These are phyloP conservation scores for Calonectria pauciramosa DNA, from an alignment of 2,329 filamentous ascomycete species.

Conservation along the genomic window DNA sequence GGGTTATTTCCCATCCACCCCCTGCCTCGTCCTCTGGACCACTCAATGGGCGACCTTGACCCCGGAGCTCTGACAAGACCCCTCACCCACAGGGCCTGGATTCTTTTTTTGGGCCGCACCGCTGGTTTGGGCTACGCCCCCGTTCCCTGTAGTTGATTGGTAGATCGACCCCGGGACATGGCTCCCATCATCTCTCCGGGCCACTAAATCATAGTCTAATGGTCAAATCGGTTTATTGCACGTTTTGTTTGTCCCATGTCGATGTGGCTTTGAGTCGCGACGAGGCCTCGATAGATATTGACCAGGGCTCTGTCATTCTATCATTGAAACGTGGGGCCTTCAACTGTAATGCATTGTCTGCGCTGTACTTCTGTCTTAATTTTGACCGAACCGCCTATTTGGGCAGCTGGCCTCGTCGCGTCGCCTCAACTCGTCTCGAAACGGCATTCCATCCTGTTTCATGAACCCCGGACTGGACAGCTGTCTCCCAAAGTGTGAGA, in stretches of 20 bases:
- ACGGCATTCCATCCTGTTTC: conserved; percentile 20
- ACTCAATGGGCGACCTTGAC: conserved; percentile 20
- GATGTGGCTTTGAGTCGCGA: conserved; percentile 31
- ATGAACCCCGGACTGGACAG: conserved; percentile 5
- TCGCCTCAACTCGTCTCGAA: conserved; percentile 7
- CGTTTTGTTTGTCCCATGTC: conserved; percentile 39
- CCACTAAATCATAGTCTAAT: conserved; percentile 19
- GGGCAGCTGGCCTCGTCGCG: not conserved
- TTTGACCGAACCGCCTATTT: conserved; percentile 8
- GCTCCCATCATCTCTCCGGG: conserved; percentile 40
- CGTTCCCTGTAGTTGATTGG: conserved; percentile 43
- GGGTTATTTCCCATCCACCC: conserved; percentile 28
- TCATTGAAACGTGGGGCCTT: conserved; percentile 42
- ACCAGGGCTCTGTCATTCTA: conserved; percentile 22
- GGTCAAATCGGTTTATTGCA: conserved; percentile 46
- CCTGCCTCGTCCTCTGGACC: conserved; percentile 13
- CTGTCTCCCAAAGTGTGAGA: conserved; percentile 16
- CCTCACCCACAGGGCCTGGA: conserved; percentile 19
- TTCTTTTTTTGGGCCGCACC: conserved; percentile 41
- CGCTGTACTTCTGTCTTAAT: conserved; percentile 8
- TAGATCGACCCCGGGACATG: conserved; percentile 41
- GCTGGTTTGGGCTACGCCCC: conserved; percentile 40
- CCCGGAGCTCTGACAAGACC: conserved; percentile 41
- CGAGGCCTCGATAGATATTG: conserved; percentile 31
- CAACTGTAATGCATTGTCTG: conserved; percentile 12